Percentiles rank a stretch among this genome's conserved stretches.
Evolutionary conservation across 495 filamentous ascomycete genomes (phyloP).

Genomic region (Podospora pseudoanserina): DNA sequence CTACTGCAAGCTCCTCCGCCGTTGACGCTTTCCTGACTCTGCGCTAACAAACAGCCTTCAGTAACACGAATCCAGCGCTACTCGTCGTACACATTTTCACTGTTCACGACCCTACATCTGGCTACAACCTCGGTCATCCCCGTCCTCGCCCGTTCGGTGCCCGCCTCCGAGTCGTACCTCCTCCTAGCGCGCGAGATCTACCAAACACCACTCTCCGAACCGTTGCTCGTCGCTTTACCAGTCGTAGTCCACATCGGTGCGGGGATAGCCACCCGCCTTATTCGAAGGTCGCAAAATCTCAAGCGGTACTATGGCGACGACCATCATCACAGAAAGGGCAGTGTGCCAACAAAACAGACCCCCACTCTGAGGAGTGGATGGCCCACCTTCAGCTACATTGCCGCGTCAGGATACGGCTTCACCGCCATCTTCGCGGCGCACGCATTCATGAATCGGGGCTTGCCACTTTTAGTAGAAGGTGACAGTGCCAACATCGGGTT

Average conservation of each 20-base stretch:
- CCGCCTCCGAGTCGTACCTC: conserved; percentile 59
- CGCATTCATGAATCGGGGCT: conserved; percentile 62
- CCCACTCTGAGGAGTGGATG: conserved; percentile 46
- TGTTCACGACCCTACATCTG: conserved; percentile 74
- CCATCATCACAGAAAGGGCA: conserved; percentile 38
- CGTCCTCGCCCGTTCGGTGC: conserved; percentile 52
- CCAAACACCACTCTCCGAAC: conserved; percentile 68
- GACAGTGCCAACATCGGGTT: conserved; percentile 78
- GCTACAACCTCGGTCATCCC: conserved; percentile 76
- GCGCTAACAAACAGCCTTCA: conserved; percentile 33
- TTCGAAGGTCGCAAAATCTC: conserved; percentile 63
- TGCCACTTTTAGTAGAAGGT: conserved; percentile 72
- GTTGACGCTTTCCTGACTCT: conserved; percentile 12
- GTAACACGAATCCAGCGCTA: conserved; percentile 80
- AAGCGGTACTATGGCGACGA: conserved; percentile 50
- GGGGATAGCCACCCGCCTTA: conserved; percentile 70
- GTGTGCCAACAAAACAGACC: conserved; percentile 19
- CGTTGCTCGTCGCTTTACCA: conserved; percentile 58
- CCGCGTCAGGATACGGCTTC: conserved; percentile 63
- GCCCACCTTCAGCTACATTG: conserved; percentile 65
- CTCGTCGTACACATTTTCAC: conserved; percentile 78
- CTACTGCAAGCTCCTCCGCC: conserved; percentile 49
- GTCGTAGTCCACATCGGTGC: conserved; percentile 58
- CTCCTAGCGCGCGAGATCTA: conserved; percentile 71
- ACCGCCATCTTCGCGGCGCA: conserved; percentile 64